A percentile compares a stretch with the other conserved stretches of the same genome.
phyloP scores from a whole-genome alignment of 768 basidiomycete genomes.

The Podaxis pistillaris region DNA sequence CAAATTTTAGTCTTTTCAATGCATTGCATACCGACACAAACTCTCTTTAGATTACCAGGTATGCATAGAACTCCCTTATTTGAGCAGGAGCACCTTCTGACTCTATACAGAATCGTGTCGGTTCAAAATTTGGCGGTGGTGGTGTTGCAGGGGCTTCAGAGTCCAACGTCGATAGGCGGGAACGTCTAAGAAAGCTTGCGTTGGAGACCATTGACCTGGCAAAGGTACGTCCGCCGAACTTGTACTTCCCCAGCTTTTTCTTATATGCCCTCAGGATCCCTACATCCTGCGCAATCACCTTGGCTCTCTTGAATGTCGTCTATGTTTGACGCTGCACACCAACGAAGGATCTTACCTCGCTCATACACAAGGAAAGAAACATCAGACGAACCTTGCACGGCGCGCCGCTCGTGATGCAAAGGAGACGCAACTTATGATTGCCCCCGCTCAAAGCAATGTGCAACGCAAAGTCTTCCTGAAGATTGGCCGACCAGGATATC shows the following conservation, averaged over 20 bases:
- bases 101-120: conserved; percentile 80
- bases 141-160: conserved; percentile 95
- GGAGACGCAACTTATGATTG: conserved; percentile 87
- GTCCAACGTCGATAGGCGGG: conserved; percentile 92
- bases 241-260: conserved; percentile 11
- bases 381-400: conserved; percentile 96
- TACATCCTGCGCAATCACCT: conserved; percentile 99
- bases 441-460: conserved; percentile 73
- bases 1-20: neutral
- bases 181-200: conserved; percentile 92
- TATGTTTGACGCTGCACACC: conserved; percentile 97
- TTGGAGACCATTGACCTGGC: conserved; percentile 97
- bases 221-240: conserved; percentile 54
- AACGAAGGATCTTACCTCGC: conserved; percentile 99
- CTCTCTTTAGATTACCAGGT: conserved; percentile 65
- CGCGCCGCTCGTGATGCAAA: conserved; percentile 97
- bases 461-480: conserved; percentile 95
- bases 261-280: conserved; percentile 60
- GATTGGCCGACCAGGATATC: conserved; percentile 93
- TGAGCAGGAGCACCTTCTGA: neutral
- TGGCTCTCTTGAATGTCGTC: conserved; percentile 96
- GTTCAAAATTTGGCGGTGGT: conserved; percentile 94
- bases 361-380: conserved; percentile 99
- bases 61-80: conserved; percentile 16
- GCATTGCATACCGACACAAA: conserved; percentile 4